Base-by-base conservation (phyloP, 169 alveolate genomes). In the Cryptosporidium sp. region DNA sequence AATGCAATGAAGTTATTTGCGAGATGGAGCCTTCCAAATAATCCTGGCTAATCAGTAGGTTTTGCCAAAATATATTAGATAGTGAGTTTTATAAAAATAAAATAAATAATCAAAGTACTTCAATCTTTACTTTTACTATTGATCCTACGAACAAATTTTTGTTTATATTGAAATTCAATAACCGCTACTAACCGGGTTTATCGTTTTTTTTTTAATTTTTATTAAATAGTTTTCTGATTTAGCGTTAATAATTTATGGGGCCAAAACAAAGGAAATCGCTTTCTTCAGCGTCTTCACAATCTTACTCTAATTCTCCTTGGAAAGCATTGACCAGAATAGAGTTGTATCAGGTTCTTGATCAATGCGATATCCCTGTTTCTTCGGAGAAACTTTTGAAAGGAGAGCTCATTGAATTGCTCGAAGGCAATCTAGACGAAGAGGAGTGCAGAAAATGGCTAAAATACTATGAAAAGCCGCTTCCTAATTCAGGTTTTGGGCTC, bases 1-100 rank as follows among this genome's bases (percentile, higher is more conserved):
- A 73, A 73, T 55, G 86, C 86, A 39, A 73, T 73, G 86, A 73
- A 73, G 65, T 33, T 73, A 73, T 73, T 73, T 59, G 86, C 86
- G 35, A 73, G 86, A 31, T 73, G 86, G 86, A 73, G 86, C n/a
- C 65, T 73, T 29, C 86, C 86, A 23, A 73, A 31, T 3, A 35
- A 73, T 59, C 33, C 59, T 35, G 35, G 67, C 67, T 55, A 55
- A 48, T 0, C n/a, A 14, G 67, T 2, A 26, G 29, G 14, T n/a
- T 55, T 26, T 23, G 18, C 23, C 35, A 55, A 6, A 5, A 26
- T 3, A 26, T 0, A 55, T 55, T 55, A 55, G 37, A 21, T 55
- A 8, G 10, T 26, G 2, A 55, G 2, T 23, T 55, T 55, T 23
- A 26, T 55, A 55, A 23, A 55, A 55, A 55, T 55, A 3, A 55